Evolutionary conservation across 352 stramenopile species (phyloP).

Genomic region (Phytopythium oedochilum): DNA sequence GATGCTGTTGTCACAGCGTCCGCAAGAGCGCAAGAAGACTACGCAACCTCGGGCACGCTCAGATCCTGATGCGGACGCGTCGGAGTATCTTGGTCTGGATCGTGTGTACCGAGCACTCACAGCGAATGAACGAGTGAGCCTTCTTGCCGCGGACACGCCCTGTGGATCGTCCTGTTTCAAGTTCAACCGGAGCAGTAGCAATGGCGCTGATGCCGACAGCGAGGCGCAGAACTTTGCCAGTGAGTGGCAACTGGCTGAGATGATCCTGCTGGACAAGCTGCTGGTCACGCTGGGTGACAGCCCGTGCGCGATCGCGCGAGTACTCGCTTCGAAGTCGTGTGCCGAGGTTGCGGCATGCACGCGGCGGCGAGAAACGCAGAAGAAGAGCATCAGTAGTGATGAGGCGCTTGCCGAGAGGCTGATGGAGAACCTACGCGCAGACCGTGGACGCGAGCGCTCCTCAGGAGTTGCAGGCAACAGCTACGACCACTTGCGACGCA

Average conservation of each 20-base stretch:
- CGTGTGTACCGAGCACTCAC: slow-evolving; percentile 39
- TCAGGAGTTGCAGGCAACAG: slow-evolving; percentile 50
- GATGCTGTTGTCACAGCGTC: slow-evolving; percentile 19
- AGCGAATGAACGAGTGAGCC: slow-evolving; percentile 13
- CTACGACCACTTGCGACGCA: slow-evolving; percentile 62
- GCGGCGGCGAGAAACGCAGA: not conserved
- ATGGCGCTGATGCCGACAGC: slow-evolving; percentile 1
- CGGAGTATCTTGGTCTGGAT: slow-evolving; percentile 58
- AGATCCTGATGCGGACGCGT: slow-evolving; percentile 25
- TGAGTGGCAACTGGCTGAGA: slow-evolving; percentile 36
- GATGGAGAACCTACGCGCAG: not conserved
- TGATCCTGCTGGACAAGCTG: slow-evolving; percentile 36
- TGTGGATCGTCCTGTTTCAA: slow-evolving; percentile 28
- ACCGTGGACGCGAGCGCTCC: slow-evolving; percentile 16
- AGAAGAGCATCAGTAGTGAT: not conserved
- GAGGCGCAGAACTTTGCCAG: not conserved
- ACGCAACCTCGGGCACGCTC: slow-evolving; percentile 21
- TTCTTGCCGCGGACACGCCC: slow-evolving; percentile 17
- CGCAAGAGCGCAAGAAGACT: slow-evolving; percentile 25
- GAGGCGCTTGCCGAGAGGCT: not conserved
- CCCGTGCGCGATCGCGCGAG: slow-evolving; percentile 32
- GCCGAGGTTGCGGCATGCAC: slow-evolving; percentile 24
- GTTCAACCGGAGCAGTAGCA: not conserved
- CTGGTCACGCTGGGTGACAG: slow-evolving; percentile 27
- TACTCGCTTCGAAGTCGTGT: slow-evolving; percentile 43